Conservation (phyloP, 1,284 basidiomycete species). For the Ustilago cynodontis region DNA sequence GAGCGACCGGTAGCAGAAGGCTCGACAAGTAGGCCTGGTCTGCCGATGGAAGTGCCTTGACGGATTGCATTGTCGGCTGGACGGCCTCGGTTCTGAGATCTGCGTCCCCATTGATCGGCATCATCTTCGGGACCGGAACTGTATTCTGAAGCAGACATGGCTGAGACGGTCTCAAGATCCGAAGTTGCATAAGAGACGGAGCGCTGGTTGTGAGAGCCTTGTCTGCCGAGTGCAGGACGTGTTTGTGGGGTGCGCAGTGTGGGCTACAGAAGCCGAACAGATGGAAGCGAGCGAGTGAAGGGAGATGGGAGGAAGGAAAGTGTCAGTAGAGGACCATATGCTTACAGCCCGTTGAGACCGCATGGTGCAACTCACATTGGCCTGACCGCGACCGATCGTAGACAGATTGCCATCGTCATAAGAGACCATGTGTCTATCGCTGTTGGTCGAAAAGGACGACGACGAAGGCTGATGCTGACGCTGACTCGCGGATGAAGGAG, state of each 20-base stretch:
- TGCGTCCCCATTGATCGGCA: conserved; percentile 27
- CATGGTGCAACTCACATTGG: conserved; percentile 20
- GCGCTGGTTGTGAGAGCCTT: conserved; percentile 45
- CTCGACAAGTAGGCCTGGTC: conserved; percentile 38
- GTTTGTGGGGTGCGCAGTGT: conserved; percentile 31
- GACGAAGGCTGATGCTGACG: conserved; percentile 31
- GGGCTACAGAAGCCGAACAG: neutral
- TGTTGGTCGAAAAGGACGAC: conserved; percentile 25
- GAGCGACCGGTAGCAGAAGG: conserved; percentile 23
- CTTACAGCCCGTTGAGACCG: neutral
- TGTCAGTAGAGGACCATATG: neutral
- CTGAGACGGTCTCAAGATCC: conserved; percentile 57
- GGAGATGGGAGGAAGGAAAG: neutral
- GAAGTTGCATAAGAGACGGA: conserved; percentile 58
- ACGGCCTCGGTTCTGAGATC: conserved; percentile 31
- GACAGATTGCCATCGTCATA: conserved; percentile 32
- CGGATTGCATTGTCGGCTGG: conserved; percentile 30
- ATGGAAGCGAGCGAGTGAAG: too few species aligned
- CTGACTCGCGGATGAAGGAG: conserved; percentile 11
- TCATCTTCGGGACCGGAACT: conserved; percentile 59
- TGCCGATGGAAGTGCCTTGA: conserved; percentile 34
- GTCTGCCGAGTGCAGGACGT: conserved; percentile 29
- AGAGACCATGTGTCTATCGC: conserved; percentile 21
- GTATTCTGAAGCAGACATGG: conserved; percentile 58
- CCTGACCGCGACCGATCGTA: conserved; percentile 41